These are phyloP conservation scores for Hura crepitans DNA, from an alignment of 441 rosid genomes.

Conservation along the genomic window DNA sequence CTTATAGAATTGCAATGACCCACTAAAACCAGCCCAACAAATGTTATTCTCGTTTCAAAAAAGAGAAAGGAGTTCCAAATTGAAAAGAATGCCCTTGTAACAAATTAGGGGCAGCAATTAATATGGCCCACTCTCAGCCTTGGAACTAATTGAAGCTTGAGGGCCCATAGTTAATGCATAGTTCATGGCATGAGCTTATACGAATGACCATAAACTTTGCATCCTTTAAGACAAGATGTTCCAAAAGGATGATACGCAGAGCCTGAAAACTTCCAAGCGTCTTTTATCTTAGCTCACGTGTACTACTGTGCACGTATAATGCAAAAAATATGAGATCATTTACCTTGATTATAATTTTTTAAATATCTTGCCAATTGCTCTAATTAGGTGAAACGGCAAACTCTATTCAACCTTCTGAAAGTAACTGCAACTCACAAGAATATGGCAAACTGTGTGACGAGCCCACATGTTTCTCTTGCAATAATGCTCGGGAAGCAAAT, in stretches of 20 bases:
- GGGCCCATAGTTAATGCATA: not conserved
- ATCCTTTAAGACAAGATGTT: slow-evolving; percentile 2
- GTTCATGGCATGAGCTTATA: not conserved
- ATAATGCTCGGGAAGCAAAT: slow-evolving; percentile 59
- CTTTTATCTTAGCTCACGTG: slow-evolving; percentile 1
- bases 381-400: slow-evolving; percentile 66
- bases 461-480: slow-evolving; percentile 72
- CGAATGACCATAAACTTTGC: not conserved
- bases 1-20: not conserved
- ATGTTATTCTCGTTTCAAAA: not conserved
- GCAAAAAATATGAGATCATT: not conserved
- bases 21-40: slow-evolving; percentile 6
- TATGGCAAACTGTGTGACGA: slow-evolving; percentile 55
- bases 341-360: not conserved
- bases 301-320: not conserved
- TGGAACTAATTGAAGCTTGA: not conserved
- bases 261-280: not conserved
- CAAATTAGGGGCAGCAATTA: no score
- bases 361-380: not conserved
- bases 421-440: slow-evolving; percentile 45
- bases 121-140: not conserved
- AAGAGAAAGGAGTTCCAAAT: not conserved
- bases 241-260: not conserved
- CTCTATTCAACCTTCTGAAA: slow-evolving; percentile 61
- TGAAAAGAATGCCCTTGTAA: not conserved